Conservation (phyloP, 2,329 filamentous ascomycete species). For the Arthrobotrys sphaeroides region DNA sequence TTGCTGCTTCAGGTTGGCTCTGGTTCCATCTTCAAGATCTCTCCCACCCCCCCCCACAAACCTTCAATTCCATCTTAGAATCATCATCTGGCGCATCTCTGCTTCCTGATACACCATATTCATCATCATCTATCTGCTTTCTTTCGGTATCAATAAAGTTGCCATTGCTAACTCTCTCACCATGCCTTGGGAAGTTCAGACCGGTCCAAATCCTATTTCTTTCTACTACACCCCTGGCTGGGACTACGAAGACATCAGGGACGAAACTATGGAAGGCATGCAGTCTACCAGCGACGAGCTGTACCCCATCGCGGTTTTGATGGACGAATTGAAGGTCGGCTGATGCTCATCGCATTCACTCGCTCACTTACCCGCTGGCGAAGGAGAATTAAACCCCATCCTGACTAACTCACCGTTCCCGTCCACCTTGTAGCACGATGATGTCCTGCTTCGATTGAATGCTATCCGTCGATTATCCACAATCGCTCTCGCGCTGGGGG, state of each 20-base stretch:
- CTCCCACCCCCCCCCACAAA: neutral
- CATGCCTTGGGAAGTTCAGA: slow-evolving; percentile 14
- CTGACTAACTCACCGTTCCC: neutral
- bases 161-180: slow-evolving; percentile 29
- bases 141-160: neutral
- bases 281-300: slow-evolving; percentile 87
- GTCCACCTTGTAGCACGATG: slow-evolving; percentile 68
- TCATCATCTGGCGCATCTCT: slow-evolving; percentile 10
- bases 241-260: slow-evolving; percentile 11
- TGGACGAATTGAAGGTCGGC: slow-evolving; percentile 97
- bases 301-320: slow-evolving; percentile 98
- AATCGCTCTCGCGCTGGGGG: slow-evolving; percentile 93
- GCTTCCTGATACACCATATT: neutral
- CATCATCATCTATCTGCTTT: neutral
- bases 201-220: slow-evolving; percentile 2
- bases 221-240: slow-evolving; percentile 1
- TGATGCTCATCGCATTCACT: slow-evolving; percentile 54
- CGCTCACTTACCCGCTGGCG: neutral
- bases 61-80: neutral
- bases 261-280: slow-evolving; percentile 56
- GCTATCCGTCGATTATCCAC: slow-evolving; percentile 98
- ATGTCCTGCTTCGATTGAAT: slow-evolving; percentile 96
- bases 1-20: neutral
- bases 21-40: neutral
- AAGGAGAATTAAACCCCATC: neutral